phyloP scores from a whole-genome alignment of 805 yeast genomes.

The Candida ipomoeae region DNA sequence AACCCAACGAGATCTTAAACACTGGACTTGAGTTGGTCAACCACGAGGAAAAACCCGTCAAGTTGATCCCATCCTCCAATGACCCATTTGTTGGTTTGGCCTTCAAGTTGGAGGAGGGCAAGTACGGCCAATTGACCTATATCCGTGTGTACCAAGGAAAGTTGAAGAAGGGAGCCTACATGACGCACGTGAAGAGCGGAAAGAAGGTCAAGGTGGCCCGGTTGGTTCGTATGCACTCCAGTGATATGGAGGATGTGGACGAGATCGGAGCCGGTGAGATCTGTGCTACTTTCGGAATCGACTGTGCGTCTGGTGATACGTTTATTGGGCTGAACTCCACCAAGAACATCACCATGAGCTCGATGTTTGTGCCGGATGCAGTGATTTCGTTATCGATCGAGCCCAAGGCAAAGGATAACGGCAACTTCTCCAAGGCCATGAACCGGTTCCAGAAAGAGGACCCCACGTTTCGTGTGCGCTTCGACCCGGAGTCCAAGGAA shows the following conservation, averaged over 20 bases:
- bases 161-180: slow-evolving; percentile 83
- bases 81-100: slow-evolving; percentile 94
- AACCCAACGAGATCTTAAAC: slow-evolving; percentile 90
- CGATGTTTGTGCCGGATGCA: slow-evolving; percentile 99
- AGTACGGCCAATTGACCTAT: slow-evolving; percentile 95
- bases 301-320: slow-evolving; percentile 98
- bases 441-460: slow-evolving; percentile 98
- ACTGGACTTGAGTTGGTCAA: slow-evolving; percentile 81
- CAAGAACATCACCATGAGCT: slow-evolving; percentile 82
- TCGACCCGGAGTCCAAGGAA: slow-evolving; percentile 87
- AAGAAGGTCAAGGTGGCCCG: slow-evolving; percentile 91
- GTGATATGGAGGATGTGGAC: slow-evolving; percentile 96
- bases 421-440: slow-evolving; percentile 91
- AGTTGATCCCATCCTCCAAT: slow-evolving; percentile 64
- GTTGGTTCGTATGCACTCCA: slow-evolving; percentile 96
- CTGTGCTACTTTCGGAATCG: slow-evolving; percentile 98
- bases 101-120: slow-evolving; percentile 98
- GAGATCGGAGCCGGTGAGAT: slow-evolving; percentile 98
- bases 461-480: slow-evolving; percentile 94
- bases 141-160: slow-evolving; percentile 96
- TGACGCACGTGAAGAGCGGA: slow-evolving; percentile 86
- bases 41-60: slow-evolving; percentile 52
- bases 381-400: slow-evolving; percentile 89
- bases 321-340: slow-evolving; percentile 73
- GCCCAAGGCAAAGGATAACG: slow-evolving; percentile 83